Evolutionary conservation across 495 filamentous ascomycete species (phyloP), one percentile per base, ranked within the genome.

Genomic region (Aspergillus panamensis): DNA sequence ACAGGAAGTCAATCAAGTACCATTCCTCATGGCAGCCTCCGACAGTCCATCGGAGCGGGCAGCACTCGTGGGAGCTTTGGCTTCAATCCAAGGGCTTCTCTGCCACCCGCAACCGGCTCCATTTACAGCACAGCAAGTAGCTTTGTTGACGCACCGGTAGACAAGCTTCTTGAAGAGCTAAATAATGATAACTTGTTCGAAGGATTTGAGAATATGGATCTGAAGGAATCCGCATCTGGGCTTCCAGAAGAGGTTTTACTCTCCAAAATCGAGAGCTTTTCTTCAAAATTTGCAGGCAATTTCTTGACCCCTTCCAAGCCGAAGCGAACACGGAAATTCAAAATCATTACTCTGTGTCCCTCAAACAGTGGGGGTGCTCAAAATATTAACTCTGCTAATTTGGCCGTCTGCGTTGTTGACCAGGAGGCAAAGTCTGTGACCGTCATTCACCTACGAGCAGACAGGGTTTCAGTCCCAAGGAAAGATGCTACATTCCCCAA

Each of bases 11-110:
- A 73, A 69, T 80, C 75, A 17, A 77, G 64, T 30, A 69, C 70
- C 19, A 56, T 71, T 43, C 69, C 72, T 35, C 74, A 78, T 66
- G 80, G 80, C n/a, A 74, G 78, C 58, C 77, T 81, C 61, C 85
- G 83, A 35, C 84, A 92, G 42, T 97, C 94, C 30, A 83, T 93
- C 43, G 88, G 89, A 59, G 84, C 81, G 55, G 82, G 85, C 35
- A 82, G 83, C 51, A 77, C 77, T 20, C 83, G 87, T 21, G 73
- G 74, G 37, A 91, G 86, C 65, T 78, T 82, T 60, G 80, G 79
- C 20, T 79, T 75, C 59, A 80, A 80, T 19, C 67, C 69, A 40
- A 69, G 73, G 58, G 66, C 58, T 30, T 77, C 75, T 9, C 57
- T 78, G 13, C 75, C 78, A 50, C 67, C 75, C 0, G 74, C 67